Percentiles rank a stretch among this genome's conserved stretches.
Conservation (phyloP, 345 rosid species). For the Corchorus capsularis region DNA sequence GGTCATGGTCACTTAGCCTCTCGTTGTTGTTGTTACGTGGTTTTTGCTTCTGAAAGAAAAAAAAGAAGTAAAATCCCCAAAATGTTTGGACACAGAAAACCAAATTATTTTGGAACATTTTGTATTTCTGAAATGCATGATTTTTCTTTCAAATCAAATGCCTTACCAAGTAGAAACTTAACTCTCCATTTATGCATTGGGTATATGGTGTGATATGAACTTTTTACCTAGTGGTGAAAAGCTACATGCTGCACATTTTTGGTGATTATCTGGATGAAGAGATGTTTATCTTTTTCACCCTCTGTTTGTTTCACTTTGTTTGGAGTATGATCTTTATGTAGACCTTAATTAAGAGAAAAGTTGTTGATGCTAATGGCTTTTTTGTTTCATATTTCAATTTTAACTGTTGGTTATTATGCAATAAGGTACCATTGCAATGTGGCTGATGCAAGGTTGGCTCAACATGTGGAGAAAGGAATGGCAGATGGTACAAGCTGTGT, state of each 20-base stretch:
- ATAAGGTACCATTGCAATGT: slow-evolving; percentile 96
- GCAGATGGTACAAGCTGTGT: slow-evolving; percentile 98
- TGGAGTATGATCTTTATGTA: slow-evolving; percentile 7
- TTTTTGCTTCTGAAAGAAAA: background rate
- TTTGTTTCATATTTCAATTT: background rate
- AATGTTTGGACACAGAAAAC: background rate
- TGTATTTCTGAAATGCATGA: background rate
- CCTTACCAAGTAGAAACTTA: background rate
- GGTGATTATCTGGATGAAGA: background rate
- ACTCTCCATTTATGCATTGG: background rate
- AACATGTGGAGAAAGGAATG: slow-evolving; percentile 91
- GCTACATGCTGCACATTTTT: background rate
- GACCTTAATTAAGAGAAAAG: background rate
- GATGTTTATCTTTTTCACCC: background rate
- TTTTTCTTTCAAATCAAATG: background rate
- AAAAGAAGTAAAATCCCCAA: background rate
- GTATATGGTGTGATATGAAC: background rate
- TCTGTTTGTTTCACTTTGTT: background rate
- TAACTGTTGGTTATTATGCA: slow-evolving; percentile 24
- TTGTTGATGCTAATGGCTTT: background rate
- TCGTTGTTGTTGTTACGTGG: background rate
- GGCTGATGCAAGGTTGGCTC: slow-evolving; percentile 84
- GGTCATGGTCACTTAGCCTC: background rate
- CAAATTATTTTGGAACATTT: background rate
- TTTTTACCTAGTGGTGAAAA: background rate